Conservation (phyloP, 2,329 filamentous ascomycete genomes). For the Bisporella sp. region DNA sequence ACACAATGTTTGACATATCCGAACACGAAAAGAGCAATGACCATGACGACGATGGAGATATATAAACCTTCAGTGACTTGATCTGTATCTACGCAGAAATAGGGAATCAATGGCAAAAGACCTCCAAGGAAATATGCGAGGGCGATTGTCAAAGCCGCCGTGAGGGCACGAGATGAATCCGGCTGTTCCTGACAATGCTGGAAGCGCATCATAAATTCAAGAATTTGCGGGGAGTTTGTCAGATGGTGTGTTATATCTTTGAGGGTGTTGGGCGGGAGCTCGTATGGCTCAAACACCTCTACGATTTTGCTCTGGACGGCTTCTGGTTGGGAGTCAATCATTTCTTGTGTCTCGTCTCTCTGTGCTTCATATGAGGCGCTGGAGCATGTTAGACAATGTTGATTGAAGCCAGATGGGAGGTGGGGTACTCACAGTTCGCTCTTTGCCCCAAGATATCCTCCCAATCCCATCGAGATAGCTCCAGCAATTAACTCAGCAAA, state of each 20-base stretch:
- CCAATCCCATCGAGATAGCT: constrained; percentile 56
- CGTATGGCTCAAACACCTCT: constrained; percentile 29
- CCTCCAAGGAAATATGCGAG: constrained; percentile 50
- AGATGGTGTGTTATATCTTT: constrained; percentile 29
- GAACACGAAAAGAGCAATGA: constrained; percentile 53
- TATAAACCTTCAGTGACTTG: constrained; percentile 42
- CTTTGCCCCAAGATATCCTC: constrained; percentile 49
- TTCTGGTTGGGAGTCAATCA: constrained; percentile 19
- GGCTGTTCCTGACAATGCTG: constrained; percentile 26
- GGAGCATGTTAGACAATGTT: neutral
- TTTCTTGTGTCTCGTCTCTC: constrained; percentile 20
- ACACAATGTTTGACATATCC: constrained; percentile 58
- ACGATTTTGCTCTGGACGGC: constrained; percentile 23
- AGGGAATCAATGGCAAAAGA: constrained; percentile 48
- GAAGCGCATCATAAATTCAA: constrained; percentile 34
- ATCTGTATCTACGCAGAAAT: constrained; percentile 38
- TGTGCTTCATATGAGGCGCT: constrained; percentile 27
- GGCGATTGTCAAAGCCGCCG: constrained; percentile 47
- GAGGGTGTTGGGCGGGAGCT: constrained; percentile 23
- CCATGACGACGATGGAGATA: constrained; percentile 53
- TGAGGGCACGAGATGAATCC: constrained; percentile 24
- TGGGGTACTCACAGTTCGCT: constrained; percentile 31
- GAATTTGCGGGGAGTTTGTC: constrained; percentile 24
- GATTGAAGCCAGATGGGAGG: neutral
- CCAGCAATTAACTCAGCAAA: constrained; percentile 55